Evolutionary conservation across 2,329 filamentous ascomycete species (phyloP).

Genomic region (Hymenoscyphus linearis): DNA sequence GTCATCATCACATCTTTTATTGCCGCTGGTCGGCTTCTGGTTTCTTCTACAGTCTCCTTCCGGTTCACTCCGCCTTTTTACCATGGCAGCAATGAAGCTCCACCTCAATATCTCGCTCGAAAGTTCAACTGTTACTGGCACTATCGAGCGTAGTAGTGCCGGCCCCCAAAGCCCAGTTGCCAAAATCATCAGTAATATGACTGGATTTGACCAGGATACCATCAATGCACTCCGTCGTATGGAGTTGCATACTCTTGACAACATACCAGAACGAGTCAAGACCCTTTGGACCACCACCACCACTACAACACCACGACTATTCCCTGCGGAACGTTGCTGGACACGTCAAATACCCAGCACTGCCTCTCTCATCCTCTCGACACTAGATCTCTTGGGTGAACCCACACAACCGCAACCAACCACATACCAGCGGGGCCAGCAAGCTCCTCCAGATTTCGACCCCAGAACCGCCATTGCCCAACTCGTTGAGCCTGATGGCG

Average conservation of each 20-base stretch:
- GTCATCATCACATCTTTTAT: too few species aligned
- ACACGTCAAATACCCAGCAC: neutral
- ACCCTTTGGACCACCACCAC: slow-evolving; percentile 8
- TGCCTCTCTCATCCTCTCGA: slow-evolving; percentile 6
- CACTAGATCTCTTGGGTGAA: slow-evolving; percentile 2
- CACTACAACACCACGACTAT: slow-evolving; percentile 5
- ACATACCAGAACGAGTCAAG: neutral
- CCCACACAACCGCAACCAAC: neutral
- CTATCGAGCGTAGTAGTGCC: too few species aligned
- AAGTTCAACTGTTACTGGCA: too few species aligned
- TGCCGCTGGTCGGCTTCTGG: neutral
- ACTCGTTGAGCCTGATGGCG: slow-evolving; percentile 3
- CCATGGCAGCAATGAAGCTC: neutral
- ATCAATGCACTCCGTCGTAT: neutral
- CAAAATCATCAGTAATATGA: neutral
- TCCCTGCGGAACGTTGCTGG: slow-evolving; percentile 9
- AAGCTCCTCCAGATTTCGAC: neutral
- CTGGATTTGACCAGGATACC: slow-evolving; percentile 1
- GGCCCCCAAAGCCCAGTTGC: too few species aligned
- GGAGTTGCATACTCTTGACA: neutral
- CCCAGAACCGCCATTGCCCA: slow-evolving; percentile 11
- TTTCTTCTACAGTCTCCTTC: too few species aligned
- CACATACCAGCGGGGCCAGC: slow-evolving; percentile 9
- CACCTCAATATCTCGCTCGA: neutral
- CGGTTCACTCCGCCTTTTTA: neutral